Evolutionary conservation across 148 eudicot genomes (phyloP), one percentile per base, ranked within the genome.

Genomic region (Camellia lanceoleosa): DNA sequence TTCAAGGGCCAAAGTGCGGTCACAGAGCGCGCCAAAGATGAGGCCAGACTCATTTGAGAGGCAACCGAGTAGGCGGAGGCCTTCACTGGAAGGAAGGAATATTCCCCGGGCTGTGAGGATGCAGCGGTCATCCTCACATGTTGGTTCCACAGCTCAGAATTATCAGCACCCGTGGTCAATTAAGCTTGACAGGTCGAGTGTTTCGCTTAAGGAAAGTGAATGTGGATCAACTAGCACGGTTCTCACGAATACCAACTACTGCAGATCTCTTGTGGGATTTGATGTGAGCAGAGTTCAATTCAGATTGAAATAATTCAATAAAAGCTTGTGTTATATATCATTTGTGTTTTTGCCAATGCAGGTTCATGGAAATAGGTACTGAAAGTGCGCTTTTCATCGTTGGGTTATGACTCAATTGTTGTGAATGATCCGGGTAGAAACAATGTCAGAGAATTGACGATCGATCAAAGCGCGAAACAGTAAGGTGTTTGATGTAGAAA

Each of bases 21-120:
- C 98, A 3, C 98, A 90, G 42, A 93, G 98, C 68, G 97, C 97
- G 1, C 97, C 97, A 1, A 89, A 92, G 86, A 91, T 91, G 68
- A 82, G 99, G 41, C 93, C 97, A 6, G 90, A 94, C 13, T 55
- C 81, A 14, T 77, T 82, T 20, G 93, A 89, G 66, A 78, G 92
- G 74, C 93, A 84, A 16, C 81, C 84, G 11, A 89, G 93, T 71
- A 85, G 90, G 49, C 75, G 87, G 0, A 86, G 92, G 77, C 86
- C 97, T 5, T 94, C 95, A 0, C 80, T 91, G 3, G 98, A 94
- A 83, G 97, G 97, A 19, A 84, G 93, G 65, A 89, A 87, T 62
- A 90, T 90, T 19, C 97, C 97, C 9, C 87, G 86, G 82, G 90
- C 92, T 42, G 91, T 90, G 43, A 85, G 90, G 52, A 95, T 92